Conservation (phyloP, 768 basidiomycete species). For the Agaricus sinodeliciosus region DNA sequence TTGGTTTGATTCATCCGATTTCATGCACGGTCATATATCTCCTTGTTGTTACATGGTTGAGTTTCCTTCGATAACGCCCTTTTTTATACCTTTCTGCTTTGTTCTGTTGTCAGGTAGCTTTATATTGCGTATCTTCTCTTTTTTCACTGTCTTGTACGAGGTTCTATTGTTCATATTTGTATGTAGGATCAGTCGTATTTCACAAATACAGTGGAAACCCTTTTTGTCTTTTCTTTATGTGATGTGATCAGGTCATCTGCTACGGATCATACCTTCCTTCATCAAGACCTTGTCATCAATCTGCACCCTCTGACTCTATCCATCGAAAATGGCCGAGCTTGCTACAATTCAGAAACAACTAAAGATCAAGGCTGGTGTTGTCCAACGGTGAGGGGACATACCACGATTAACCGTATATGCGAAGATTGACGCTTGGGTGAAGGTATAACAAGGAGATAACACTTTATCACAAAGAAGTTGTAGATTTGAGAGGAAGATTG, state of each 20-base stretch:
- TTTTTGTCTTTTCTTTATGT: not conserved
- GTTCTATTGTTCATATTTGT: constrained; percentile 10
- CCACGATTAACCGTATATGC: not conserved
- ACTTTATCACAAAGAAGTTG: constrained; percentile 61
- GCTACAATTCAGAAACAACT: constrained; percentile 55
- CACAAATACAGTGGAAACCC: constrained; percentile 9
- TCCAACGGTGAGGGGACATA: constrained; percentile 44
- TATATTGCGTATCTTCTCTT: constrained; percentile 12
- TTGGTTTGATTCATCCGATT: not conserved
- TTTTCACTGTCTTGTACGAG: constrained; percentile 38
- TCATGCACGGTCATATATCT: constrained; percentile 11
- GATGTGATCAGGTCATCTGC: constrained; percentile 1
- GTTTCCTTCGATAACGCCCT: not conserved
- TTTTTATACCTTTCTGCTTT: not conserved
- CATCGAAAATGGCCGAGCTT: constrained; percentile 37
- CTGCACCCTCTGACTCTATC: too few species aligned
- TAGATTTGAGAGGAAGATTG: constrained; percentile 48
- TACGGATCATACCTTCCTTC: not conserved
- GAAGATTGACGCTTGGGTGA: constrained; percentile 4
- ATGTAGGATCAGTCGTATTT: constrained; percentile 8
- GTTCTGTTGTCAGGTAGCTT: not conserved
- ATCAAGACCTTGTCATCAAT: too few species aligned
- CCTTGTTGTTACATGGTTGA: not conserved
- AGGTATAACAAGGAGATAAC: constrained; percentile 66
- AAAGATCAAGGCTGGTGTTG: constrained; percentile 67